Base-by-base conservation (phyloP, 306 rosid genomes). In the Fragaria ananassa region DNA sequence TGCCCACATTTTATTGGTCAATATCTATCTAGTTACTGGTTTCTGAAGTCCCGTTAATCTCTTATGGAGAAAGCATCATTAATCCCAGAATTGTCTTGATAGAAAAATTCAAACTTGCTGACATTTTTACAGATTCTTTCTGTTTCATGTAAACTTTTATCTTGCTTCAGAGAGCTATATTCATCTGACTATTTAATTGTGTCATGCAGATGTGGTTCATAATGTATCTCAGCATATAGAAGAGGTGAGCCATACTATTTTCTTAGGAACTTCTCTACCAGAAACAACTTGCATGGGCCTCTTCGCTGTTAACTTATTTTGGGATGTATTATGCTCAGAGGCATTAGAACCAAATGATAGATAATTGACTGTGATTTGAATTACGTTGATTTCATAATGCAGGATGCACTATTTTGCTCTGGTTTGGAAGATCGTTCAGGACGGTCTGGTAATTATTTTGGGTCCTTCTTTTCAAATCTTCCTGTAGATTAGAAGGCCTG, bases 341-440 rank as follows among this genome's bases (percentile, higher is more conserved):
- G 53, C 37, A 44, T 56, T 74, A 29, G 60, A 19, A 68, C 18
- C 60, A 64, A 60, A 25, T 67, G 57, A 62, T 23, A 70, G 66
- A 54, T 35, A 5, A 27, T 77, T 70, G 21, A 41, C 58, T 18
- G 6, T 44, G 6, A 23, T 64, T 74, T 88, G 68, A 85, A 67
- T 76, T 44, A 39, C 57, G 60, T 65, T 58, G n/a, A 34, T 57
- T 64, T 23, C 81, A 77, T 78, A 70, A 66, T 88, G 86, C 95
- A 92, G 97, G 85, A 88, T 56, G 21, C 89, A 68, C 72, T 89
- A 50, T 87, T 88, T 79, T 84, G 89, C 86, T 74, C 93, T 44
- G 90, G 87, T 76, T 85, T 90, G 77, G 88, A 83, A 44, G 82
- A 88, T 80, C 86, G 79, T 76, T 56, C 88, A 56, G 89, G 89